Base-by-base conservation (phyloP, 2,329 filamentous ascomycete species). In the Trichoderma sp. region DNA sequence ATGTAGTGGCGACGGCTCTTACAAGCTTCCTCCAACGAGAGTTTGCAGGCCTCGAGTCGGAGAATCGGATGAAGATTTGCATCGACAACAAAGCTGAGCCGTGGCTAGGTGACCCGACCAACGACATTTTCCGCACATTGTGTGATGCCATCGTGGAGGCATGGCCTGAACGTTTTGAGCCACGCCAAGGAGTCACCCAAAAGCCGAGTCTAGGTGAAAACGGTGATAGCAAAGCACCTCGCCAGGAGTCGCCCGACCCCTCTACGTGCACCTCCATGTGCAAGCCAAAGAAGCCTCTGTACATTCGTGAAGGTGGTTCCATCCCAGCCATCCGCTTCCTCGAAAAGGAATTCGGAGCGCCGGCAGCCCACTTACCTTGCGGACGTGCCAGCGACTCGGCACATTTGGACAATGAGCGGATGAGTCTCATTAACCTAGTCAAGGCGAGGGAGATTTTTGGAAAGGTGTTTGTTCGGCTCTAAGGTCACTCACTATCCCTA, bases 71-170 rank as follows among this genome's bases (percentile, higher is more conserved):
- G 43, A 91, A 86, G 1, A 88, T 99, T 50, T 91, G 90, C 34
- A 95, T 99, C 74, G 94, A 97, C 75, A 96, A 98, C 78, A 92
- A 93, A 81, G 95, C 96, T 0, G 96, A 99, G 78, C 94, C 96
- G 0, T 99, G 96, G 96, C 88, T 99, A 0, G 95, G 96, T 15
- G 94, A 98, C 76, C 94, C 94, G 4, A 90, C 90, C 63, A 98
- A 97, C 75, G 90, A 94, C 75, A 95, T 98, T 72, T 99, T 98
- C 81, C 89, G 91, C 73, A 97, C 94, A 0, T 87, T 99, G 0
- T 94, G 97, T 75, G 87, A 91, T 72, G 96, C 95, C 1, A 92
- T 98, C 65, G 89, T 95, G 77, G 88, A 92, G 58, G 94, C 92
- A 0, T 99, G 96, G 96, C 90, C 90, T 0, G 88, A 89, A 0